Conservation (phyloP, 169 alveolate species). For the Plasmodium gaboni region DNA sequence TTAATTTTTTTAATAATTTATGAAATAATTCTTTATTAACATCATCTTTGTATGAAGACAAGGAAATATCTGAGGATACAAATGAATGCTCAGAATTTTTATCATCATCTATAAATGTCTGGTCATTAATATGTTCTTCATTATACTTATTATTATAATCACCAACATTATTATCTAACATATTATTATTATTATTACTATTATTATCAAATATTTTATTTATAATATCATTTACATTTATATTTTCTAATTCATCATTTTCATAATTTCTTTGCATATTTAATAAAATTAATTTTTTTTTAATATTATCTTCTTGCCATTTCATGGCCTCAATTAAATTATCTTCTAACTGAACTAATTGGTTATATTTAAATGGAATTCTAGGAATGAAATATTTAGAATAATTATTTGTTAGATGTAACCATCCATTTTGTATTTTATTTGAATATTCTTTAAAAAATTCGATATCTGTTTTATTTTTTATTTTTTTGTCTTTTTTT, state of each 20-base stretch:
- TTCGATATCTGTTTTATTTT: not conserved
- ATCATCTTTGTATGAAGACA: not conserved
- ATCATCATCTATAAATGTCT: not conserved
- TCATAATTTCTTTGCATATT: not conserved
- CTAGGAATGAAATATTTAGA: slow-evolving; percentile 69
- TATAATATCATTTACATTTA: slow-evolving; percentile 11
- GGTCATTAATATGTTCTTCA: not conserved
- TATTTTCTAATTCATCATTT: not conserved
- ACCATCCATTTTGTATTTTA: slow-evolving; percentile 36
- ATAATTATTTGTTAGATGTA: slow-evolving; percentile 56
- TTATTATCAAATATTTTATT: slow-evolving; percentile 28
- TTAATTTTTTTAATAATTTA: slow-evolving; percentile 53
- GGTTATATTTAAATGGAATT: slow-evolving; percentile 31
- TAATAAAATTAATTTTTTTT: slow-evolving; percentile 20
- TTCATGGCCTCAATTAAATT: slow-evolving; percentile 28
- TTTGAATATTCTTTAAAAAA: not conserved
- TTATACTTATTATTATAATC: not conserved
- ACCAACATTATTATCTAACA: too few species aligned
- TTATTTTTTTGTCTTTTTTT: not conserved
- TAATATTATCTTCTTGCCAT: slow-evolving; percentile 22
- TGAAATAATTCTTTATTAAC: slow-evolving; percentile 29
- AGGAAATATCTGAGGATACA: not conserved
- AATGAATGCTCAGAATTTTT: not conserved
- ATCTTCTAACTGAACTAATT: slow-evolving; percentile 2
- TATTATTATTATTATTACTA: too few species aligned